A percentile compares a stretch with the other conserved stretches of the same genome.
These are phyloP conservation scores for Ustilago sp. DNA, from an alignment of 1,284 basidiomycete species.

Conservation along the genomic window DNA sequence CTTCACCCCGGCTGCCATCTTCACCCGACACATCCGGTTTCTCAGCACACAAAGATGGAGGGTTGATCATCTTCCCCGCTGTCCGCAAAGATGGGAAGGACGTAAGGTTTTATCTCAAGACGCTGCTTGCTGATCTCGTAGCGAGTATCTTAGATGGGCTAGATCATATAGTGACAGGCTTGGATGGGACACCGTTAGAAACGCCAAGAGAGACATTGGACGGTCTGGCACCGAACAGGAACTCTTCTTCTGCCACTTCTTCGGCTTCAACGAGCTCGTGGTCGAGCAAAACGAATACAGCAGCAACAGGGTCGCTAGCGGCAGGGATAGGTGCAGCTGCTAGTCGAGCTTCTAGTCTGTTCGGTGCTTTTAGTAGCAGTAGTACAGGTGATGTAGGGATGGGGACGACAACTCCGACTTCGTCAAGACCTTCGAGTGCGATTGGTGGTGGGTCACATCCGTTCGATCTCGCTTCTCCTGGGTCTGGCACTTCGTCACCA, in stretches of 20 bases:
- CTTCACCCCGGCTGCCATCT: slow-evolving; percentile 6
- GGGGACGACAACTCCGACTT: slow-evolving; percentile 15
- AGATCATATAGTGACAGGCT: slow-evolving; percentile 51
- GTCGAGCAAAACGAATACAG: slow-evolving; percentile 32
- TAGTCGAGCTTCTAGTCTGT: slow-evolving; percentile 52
- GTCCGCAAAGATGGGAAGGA: slow-evolving; percentile 66
- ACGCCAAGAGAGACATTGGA: slow-evolving; percentile 68
- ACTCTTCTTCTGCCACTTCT: slow-evolving; percentile 13
- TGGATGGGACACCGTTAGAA: slow-evolving; percentile 63
- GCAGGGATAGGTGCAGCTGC: slow-evolving; percentile 38
- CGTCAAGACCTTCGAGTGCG: slow-evolving; percentile 32
- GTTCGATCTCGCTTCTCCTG: slow-evolving; percentile 24
- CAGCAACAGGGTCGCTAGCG: background rate
- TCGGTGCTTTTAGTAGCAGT: slow-evolving; percentile 45
- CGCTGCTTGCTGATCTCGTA: slow-evolving; percentile 61
- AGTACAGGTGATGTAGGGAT: slow-evolving; percentile 17
- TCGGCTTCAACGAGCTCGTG: slow-evolving; percentile 21
- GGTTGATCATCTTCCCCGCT: slow-evolving; percentile 65
- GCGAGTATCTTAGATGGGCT: slow-evolving; percentile 60
- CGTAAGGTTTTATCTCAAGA: slow-evolving; percentile 66
- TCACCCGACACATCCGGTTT: slow-evolving; percentile 49
- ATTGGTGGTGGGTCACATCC: slow-evolving; percentile 52
- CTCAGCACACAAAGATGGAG: slow-evolving; percentile 49
- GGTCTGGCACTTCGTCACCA: slow-evolving; percentile 24
- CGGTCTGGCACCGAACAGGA: slow-evolving; percentile 26